Percentiles rank a stretch among this genome's conserved stretches.
Conservation (phyloP, 306 rosid species). For the Oemleria cerasiformis region DNA sequence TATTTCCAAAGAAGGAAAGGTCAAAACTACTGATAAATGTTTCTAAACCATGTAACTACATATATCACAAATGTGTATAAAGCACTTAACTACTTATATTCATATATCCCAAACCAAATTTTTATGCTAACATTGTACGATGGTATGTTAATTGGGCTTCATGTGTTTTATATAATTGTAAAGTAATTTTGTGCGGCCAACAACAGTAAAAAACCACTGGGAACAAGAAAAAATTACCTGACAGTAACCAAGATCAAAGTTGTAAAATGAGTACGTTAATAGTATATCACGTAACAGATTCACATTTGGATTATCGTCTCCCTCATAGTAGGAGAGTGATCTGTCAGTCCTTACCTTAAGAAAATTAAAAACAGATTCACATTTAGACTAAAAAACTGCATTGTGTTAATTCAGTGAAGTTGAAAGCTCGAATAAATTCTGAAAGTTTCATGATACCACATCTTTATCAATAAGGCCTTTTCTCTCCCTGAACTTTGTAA, state of each 20-base stretch:
- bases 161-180: background rate
- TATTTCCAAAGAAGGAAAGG: no score
- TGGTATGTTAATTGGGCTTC: background rate
- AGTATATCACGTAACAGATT: constrained; percentile 76
- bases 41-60: background rate
- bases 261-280: constrained; percentile 94
- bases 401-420: constrained; percentile 16
- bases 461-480: constrained; percentile 97
- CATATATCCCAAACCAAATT: background rate
- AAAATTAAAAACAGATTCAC: constrained; percentile 24
- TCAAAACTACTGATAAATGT: no score
- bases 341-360: constrained; percentile 93
- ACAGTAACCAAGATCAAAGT: constrained; percentile 98
- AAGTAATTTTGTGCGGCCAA: constrained; percentile 7
- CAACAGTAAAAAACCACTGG: constrained; percentile 10
- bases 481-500: constrained; percentile 96
- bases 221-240: constrained; percentile 57
- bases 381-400: constrained; percentile 26
- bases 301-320: constrained; percentile 91
- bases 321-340: constrained; percentile 70
- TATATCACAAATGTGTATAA: background rate
- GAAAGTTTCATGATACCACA: constrained; percentile 60
- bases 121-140: background rate
- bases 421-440: constrained; percentile 18
- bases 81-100: background rate